phyloP scores from a whole-genome alignment of 176 grass and related monocot species.

The Zizania latifolia region DNA sequence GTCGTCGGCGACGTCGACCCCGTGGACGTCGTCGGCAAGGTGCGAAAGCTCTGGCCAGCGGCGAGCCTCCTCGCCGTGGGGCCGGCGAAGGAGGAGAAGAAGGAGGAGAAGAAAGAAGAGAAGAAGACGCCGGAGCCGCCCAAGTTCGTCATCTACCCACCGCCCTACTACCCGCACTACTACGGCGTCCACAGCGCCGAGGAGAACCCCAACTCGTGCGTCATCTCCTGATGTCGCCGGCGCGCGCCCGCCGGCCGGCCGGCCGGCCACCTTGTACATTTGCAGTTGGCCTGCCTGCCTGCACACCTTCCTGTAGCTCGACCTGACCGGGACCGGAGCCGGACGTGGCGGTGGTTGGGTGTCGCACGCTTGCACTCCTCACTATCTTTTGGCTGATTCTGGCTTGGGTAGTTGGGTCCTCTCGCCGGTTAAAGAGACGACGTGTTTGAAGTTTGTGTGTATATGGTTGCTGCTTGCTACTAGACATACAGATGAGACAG shows the following conservation, averaged over 20 bases:
- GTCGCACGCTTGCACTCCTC: neutral
- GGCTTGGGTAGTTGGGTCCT: no score
- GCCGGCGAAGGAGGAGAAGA: slow-evolving; percentile 65
- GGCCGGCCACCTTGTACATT: slow-evolving; percentile 1
- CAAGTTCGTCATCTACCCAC: slow-evolving; percentile 23
- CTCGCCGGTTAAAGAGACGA: no score
- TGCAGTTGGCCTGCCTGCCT: neutral
- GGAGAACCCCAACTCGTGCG: slow-evolving; percentile 73
- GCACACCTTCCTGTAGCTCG: no score
- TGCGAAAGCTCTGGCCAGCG: slow-evolving; percentile 38
- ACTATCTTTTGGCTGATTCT: neutral
- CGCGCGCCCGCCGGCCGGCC: no score
- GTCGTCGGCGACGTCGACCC: slow-evolving; percentile 64
- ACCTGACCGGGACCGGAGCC: neutral
- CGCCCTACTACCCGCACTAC: neutral
- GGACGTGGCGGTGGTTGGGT: slow-evolving; percentile 5
- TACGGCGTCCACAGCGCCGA: slow-evolving; percentile 55
- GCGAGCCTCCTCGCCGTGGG: slow-evolving; percentile 47
- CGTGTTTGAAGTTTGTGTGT: no score
- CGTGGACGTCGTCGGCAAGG: slow-evolving; percentile 36
- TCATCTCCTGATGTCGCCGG: slow-evolving; percentile 71
- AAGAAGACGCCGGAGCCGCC: neutral
- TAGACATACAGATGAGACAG: no score
- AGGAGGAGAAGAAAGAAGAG: no score
- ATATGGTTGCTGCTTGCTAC: no score